Percentiles rank a stretch among this genome's conserved stretches.
phyloP scores from a whole-genome alignment of 2,329 filamentous ascomycete genomes.

The Diaporthe australafricana region DNA sequence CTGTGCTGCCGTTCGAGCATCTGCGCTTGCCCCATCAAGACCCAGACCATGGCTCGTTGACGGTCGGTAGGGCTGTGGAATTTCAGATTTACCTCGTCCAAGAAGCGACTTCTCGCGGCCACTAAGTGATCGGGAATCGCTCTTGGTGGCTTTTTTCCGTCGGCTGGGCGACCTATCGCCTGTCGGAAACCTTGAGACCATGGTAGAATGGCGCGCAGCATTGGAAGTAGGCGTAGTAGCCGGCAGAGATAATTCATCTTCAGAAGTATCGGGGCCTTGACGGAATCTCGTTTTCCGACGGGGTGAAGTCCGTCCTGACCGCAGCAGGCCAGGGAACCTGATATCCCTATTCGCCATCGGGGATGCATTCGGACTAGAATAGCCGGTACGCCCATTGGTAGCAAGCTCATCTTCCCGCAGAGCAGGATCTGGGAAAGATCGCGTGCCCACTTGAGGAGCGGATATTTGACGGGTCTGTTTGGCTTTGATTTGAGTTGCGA shows the following conservation, averaged over 20 bases:
- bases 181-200: not conserved
- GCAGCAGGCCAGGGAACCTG: not conserved
- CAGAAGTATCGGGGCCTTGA: slow-evolving; percentile 27
- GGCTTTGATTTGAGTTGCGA: slow-evolving; percentile 11
- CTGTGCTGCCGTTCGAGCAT: not conserved
- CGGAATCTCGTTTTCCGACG: not conserved
- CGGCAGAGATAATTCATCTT: slow-evolving; percentile 35
- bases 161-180: not conserved
- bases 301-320: slow-evolving; percentile 1
- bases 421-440: not conserved
- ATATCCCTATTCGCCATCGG: not conserved
- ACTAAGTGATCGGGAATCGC: not conserved
- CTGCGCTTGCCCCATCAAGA: not conserved
- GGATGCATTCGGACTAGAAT: not conserved
- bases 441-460: not conserved
- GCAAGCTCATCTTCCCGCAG: slow-evolving; percentile 33
- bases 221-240: slow-evolving; percentile 25
- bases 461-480: not conserved
- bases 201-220: not conserved
- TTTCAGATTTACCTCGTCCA: not conserved
- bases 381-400: not conserved
- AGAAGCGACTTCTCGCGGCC: not conserved
- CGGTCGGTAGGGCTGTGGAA: not conserved
- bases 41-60: not conserved
- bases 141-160: not conserved